Evolutionary conservation across 805 yeast species (phyloP), one percentile per base, ranked within the genome.

Genomic region (Komagataella pastoris): DNA sequence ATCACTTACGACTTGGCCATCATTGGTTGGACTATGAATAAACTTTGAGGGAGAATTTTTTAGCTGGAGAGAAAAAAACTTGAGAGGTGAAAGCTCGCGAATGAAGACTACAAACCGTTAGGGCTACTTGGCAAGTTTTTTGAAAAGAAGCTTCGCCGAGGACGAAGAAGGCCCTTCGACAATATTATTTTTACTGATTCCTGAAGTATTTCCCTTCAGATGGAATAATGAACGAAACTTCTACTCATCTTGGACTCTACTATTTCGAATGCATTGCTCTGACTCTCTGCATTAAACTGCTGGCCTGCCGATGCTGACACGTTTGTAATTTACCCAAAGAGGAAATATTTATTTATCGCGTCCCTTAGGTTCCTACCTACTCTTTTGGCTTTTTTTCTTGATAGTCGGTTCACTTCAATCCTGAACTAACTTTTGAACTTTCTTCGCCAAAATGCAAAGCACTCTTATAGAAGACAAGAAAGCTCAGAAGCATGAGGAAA

Each of bases 401-500:
- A 17, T 12, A 18, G 19, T 19, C 47, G 12, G 12, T 45, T 45
- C 47, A 17, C 19, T 45, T 10, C 12, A 45, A 12, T 17, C 47
- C n/a, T 7, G 12, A 8, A 10, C 21, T 5, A 14, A 12, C 21
- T 45, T 45, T 14, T 45, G 47, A 14, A 45, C 47, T 18, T 45
- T 19, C n/a, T 7, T 12, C 18, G 30, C 17, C 21, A 17, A 24
- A 36, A 48, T 48, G 49, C 49, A 48, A 24, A 48, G n/a, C 45
- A 30, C 40, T 10, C 40, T 30, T 30, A 46, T 19, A 46, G 48
- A 19, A n/a, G 48, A 21, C 17, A 44, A 44, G 47, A 17, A 44
- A 10, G 21, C 49, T 36, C 48, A 51, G 49, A 30, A 45, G 43
- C 57, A 57, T 48, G 76, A 73, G 53, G 73, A 72, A 50, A 58